These are phyloP conservation scores for Novakomyces olei DNA, from an alignment of 805 yeast genomes.

Conservation along the genomic window DNA sequence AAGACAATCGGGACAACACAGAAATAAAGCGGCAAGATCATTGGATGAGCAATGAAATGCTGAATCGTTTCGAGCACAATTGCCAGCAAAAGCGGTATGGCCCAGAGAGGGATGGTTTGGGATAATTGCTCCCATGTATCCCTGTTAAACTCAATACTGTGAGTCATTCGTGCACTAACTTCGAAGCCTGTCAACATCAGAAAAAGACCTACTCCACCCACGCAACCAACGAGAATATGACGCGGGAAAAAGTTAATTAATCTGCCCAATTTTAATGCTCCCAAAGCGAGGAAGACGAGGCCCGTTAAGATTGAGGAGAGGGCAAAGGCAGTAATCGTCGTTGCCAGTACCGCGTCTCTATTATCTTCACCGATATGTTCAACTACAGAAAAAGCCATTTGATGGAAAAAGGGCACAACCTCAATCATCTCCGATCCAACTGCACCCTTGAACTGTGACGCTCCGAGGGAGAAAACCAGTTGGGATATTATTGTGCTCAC, in stretches of 20 bases:
- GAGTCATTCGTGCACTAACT: constrained; percentile 63
- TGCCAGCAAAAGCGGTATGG: constrained; percentile 45
- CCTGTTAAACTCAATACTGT: constrained; percentile 42
- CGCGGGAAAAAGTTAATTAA: constrained; percentile 89
- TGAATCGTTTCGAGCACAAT: constrained; percentile 37
- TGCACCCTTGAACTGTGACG: constrained; percentile 73
- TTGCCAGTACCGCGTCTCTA: constrained; percentile 37
- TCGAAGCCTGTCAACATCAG: constrained; percentile 75
- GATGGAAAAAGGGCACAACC: constrained; percentile 93
- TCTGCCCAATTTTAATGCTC: constrained; percentile 60
- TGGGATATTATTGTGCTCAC: constrained; percentile 80
- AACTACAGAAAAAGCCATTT: constrained; percentile 66
- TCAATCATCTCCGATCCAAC: constrained; percentile 97
- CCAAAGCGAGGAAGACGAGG: constrained; percentile 48
- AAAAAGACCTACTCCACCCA: constrained; percentile 96
- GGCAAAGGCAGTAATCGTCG: constrained; percentile 72
- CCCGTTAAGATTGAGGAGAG: constrained; percentile 75
- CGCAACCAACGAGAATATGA: constrained; percentile 88
- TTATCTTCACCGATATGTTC: constrained; percentile 28
- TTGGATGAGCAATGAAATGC: constrained; percentile 34
- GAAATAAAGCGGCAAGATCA: constrained; percentile 60
- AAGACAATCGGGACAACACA: constrained; percentile 47
- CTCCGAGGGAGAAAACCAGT: constrained; percentile 69
- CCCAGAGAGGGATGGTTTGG: constrained; percentile 38
- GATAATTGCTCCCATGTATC: constrained; percentile 19